phyloP scores from a whole-genome alignment of 2,329 filamentous ascomycete species.

The Colletotrichum liaoningense region DNA sequence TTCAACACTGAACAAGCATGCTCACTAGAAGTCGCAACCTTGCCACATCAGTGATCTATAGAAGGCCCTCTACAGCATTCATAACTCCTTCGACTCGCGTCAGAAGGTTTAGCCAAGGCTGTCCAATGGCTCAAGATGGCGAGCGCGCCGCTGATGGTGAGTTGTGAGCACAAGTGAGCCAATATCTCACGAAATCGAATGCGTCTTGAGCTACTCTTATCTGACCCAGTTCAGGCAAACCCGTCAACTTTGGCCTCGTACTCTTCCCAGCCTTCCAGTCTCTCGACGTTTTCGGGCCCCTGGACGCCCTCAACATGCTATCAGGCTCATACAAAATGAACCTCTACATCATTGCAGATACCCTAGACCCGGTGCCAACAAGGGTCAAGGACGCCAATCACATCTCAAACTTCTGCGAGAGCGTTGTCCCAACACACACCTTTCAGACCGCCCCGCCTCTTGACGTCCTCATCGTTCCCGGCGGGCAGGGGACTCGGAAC shows the following conservation, averaged over 20 bases:
- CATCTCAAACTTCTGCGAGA: constrained; percentile 30
- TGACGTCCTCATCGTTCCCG: constrained; percentile 67
- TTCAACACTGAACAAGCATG: neutral
- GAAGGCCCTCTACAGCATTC: neutral
- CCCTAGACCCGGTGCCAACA: constrained; percentile 33
- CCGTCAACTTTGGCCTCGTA: constrained; percentile 45
- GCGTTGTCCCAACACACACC: constrained; percentile 48
- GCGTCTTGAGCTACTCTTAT: neutral
- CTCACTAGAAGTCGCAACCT: neutral
- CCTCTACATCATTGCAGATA: constrained; percentile 35
- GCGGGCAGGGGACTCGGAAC: constrained; percentile 57
- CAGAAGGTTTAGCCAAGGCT: neutral
- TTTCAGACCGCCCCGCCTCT: constrained; percentile 57
- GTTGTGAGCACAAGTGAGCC: neutral
- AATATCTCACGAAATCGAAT: neutral
- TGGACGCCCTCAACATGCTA: constrained; percentile 48
- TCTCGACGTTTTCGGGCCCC: constrained; percentile 51
- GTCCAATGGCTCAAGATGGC: constrained; percentile 5
- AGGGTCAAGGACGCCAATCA: neutral
- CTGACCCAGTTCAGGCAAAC: constrained; percentile 19
- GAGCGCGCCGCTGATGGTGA: constrained; percentile 9
- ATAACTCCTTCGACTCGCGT: neutral
- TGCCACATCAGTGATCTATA: neutral
- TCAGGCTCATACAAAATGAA: constrained; percentile 28
- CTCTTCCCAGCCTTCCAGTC: constrained; percentile 50